Conservation (phyloP, 495 filamentous ascomycete genomes). For the Glutinoglossum americanum region DNA sequence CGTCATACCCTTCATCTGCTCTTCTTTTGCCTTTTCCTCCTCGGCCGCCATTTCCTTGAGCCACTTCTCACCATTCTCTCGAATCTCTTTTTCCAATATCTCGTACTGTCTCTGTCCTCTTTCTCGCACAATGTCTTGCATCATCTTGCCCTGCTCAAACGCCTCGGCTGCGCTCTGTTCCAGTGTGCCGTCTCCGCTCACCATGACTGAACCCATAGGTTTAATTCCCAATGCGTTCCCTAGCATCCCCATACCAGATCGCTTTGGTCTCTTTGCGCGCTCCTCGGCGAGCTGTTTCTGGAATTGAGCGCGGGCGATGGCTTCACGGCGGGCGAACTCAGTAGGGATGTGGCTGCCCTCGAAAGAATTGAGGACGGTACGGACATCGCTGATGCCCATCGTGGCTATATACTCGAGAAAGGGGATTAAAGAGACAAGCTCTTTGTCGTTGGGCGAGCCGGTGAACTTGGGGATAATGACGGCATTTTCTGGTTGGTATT, state of each 20-base stretch:
- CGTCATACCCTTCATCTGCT: constrained; percentile 78
- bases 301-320: constrained; percentile 57
- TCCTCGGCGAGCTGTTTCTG: constrained; percentile 53
- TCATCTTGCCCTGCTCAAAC: constrained; percentile 76
- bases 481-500: constrained; percentile 78
- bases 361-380: constrained; percentile 69
- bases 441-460: constrained; percentile 59
- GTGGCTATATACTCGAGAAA: constrained; percentile 91
- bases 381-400: constrained; percentile 75
- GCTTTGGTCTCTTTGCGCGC: constrained; percentile 34
- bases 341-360: constrained; percentile 64
- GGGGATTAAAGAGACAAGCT: constrained; percentile 70
- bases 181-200: constrained; percentile 29
- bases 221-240: constrained; percentile 55
- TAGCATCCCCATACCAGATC: constrained; percentile 37
- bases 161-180: constrained; percentile 51
- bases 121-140: constrained; percentile 80
- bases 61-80: constrained; percentile 83
- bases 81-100: constrained; percentile 67
- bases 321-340: constrained; percentile 80
- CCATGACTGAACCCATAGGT: constrained; percentile 18
- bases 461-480: constrained; percentile 80
- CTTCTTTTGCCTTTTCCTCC: constrained; percentile 67
- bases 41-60: constrained; percentile 71
- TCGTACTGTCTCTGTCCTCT: constrained; percentile 77